Base-by-base conservation (phyloP, 2,329 filamentous ascomycete species). In the Colletotrichum sp. region DNA sequence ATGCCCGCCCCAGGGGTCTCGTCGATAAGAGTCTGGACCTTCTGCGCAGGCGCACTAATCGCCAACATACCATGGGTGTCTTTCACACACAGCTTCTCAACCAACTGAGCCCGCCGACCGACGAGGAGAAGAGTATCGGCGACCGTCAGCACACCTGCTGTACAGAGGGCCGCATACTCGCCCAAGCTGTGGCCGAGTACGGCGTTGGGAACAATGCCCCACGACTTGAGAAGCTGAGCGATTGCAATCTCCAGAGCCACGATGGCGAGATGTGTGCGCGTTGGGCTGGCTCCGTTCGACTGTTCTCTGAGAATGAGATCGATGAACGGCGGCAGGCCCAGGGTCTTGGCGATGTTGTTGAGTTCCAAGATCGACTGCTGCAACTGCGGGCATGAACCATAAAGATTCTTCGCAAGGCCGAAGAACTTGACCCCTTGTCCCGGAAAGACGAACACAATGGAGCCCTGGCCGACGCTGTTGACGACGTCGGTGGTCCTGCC, bases 51-150 rank as follows among this genome's bases (percentile, higher is more conserved):
- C 13, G 85, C 88, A 77, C 87, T 84, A 12, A 88, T 83, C n/a
- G 88, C 86, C 65, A 90, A 81, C 88, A 90, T 91, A 34, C 88
- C 88, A 80, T 95, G 93, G 2, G 90, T 94, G 75, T 92, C 90
- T 15, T 89, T 86, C 28, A 89, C 91, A 85, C 93, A 95, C 77
- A 90, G 89, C 67, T 91, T 86, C 65, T 92, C 88, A 6, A 95
- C 86, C 24, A 94, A 86, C 80, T 90, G 86, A n/a, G 94, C 94
- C 78, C 94, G 90, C 68, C 86, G 83, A 38, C 94, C 94, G n/a
- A 95, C 93, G 2, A 96, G 87, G 78, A 92, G 93, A 67, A 96
- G 90, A 80, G 93, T 91, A 81, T 95, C 94, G 78, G 90, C 91
- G 18, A 90, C 91, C 16, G 93, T 94, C 38, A 95, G 86, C 18